Evolutionary conservation across 306 rosid species (phyloP), one percentile per base, ranked within the genome.

Genomic region (Cotoneaster glaucophyllus): DNA sequence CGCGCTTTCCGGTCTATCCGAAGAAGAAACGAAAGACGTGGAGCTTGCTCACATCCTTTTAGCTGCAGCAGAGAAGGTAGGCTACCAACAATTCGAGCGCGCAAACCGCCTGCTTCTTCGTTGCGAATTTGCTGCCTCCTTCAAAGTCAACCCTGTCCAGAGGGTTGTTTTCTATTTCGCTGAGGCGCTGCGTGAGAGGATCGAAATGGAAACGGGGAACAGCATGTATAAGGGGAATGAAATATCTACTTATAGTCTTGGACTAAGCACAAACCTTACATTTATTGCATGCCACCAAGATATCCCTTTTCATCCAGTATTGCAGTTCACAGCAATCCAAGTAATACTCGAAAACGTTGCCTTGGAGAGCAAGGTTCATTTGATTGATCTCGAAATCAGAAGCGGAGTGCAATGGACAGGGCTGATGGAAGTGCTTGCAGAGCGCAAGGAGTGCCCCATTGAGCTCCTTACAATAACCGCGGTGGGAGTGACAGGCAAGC

Each of bases 1-100:
- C 22, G 89, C 84, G 13, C 77, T 82, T 17, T 77, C 80, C 1
- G 78, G 66, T 58, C 75, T 91, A 13, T 85, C 90, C 0, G 85
- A 86, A 37, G 88, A 87, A 45, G 91, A 91, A 71, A 81, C 67
- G 22, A 73, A 78, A 81, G 98, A 91, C 6, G 80, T 88, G 31
- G 96, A 87, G 66, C 98, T 94, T 62, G 90, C 83, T 25, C 94
- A 93, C 75, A 44, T 83, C 37, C 89, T 93, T 29, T 82, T 90
- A 53, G 85, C 90, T 61, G 91, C 91, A 28, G 96, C 94, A 17
- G 94, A 93, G 81, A 91, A 77, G 53, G 91, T 91, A 24, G 79
- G 88, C 24, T 82, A 74, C 77, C 84, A 84, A 34, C 90, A 93
- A 80, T 88, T 59, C 22, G 94, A 87, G 19, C 85, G 88, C 6